phyloP scores from a whole-genome alignment of 495 filamentous ascomycete species.

The Penicillium atrosanguineum region DNA sequence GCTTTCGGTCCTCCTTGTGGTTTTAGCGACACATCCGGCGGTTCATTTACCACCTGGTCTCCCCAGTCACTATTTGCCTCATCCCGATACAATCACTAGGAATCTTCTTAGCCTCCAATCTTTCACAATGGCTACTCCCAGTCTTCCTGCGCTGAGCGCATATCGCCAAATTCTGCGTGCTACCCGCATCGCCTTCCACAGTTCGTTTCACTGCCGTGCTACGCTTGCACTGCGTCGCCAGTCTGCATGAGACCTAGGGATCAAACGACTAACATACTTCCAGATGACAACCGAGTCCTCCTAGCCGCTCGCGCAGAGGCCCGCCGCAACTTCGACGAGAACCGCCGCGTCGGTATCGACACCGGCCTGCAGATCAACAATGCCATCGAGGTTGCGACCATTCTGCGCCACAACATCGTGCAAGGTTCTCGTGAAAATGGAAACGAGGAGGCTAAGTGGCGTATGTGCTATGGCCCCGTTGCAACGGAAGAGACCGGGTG shows the following conservation, averaged over 20 bases:
- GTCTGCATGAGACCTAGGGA: neutral
- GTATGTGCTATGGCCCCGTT: slow-evolving; percentile 42
- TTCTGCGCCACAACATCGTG: slow-evolving; percentile 82
- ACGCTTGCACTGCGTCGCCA: neutral
- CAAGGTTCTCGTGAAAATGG: slow-evolving; percentile 63
- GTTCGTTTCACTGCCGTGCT: slow-evolving; percentile 42
- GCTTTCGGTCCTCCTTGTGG: neutral
- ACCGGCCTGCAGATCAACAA: slow-evolving; percentile 60
- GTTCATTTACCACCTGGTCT: neutral
- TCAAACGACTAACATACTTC: slow-evolving; percentile 1
- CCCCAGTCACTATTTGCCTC: neutral
- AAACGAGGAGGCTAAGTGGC: slow-evolving; percentile 59
- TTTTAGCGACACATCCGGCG: neutral
- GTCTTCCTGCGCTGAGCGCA: slow-evolving; percentile 65
- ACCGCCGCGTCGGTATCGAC: slow-evolving; percentile 54
- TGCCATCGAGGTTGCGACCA: slow-evolving; percentile 77
- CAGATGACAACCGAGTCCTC: slow-evolving; percentile 67
- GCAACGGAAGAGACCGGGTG: neutral
- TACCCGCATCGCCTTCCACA: slow-evolving; percentile 77
- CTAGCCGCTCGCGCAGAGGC: slow-evolving; percentile 67
- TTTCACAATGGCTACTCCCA: slow-evolving; percentile 21
- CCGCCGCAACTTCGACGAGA: slow-evolving; percentile 66
- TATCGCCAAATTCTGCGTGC: slow-evolving; percentile 85
- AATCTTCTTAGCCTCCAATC: neutral
- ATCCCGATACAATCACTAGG: neutral